A percentile compares a stretch with the other conserved stretches of the same genome.
These are phyloP conservation scores for Kuraishia ogatae DNA, from an alignment of 805 yeast genomes.

Conservation along the genomic window DNA sequence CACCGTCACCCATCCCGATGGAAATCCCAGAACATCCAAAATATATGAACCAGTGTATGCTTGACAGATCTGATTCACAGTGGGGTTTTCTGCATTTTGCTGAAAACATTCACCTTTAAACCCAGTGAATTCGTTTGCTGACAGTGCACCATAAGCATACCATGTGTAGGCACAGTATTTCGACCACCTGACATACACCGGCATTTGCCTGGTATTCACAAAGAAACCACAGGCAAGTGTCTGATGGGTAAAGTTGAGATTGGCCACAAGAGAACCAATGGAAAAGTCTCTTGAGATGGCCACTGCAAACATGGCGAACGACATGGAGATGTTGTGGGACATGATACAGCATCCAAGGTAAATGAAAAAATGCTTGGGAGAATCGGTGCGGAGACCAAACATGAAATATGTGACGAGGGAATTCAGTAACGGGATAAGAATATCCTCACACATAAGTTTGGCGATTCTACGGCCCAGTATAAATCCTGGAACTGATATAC, in stretches of 20 bases:
- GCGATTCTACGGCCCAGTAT: slow-evolving; percentile 57
- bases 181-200: slow-evolving; percentile 82
- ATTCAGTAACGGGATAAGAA: slow-evolving; percentile 51
- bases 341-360: slow-evolving; percentile 54
- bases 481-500: slow-evolving; percentile 60
- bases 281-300: slow-evolving; percentile 55
- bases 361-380: slow-evolving; percentile 44
- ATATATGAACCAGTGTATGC: slow-evolving; percentile 50
- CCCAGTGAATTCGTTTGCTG: slow-evolving; percentile 57
- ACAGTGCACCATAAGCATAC: slow-evolving; percentile 67
- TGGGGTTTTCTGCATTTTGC: slow-evolving; percentile 22
- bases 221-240: slow-evolving; percentile 78
- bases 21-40: slow-evolving; percentile 49
- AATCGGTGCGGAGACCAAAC: slow-evolving; percentile 55
- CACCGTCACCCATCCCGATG: slow-evolving; percentile 51
- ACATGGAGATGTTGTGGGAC: slow-evolving; percentile 46
- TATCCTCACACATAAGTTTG: slow-evolving; percentile 60
- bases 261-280: slow-evolving; percentile 50
- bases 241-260: slow-evolving; percentile 59
- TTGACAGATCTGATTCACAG: slow-evolving; percentile 27
- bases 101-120: slow-evolving; percentile 47
- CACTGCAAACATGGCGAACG: slow-evolving; percentile 43
- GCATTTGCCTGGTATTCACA: slow-evolving; percentile 63
- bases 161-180: slow-evolving; percentile 70
- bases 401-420: slow-evolving; percentile 62